phyloP scores from a whole-genome alignment of 1,139 yeast species.

The Yamadazyma membranifaciens region DNA sequence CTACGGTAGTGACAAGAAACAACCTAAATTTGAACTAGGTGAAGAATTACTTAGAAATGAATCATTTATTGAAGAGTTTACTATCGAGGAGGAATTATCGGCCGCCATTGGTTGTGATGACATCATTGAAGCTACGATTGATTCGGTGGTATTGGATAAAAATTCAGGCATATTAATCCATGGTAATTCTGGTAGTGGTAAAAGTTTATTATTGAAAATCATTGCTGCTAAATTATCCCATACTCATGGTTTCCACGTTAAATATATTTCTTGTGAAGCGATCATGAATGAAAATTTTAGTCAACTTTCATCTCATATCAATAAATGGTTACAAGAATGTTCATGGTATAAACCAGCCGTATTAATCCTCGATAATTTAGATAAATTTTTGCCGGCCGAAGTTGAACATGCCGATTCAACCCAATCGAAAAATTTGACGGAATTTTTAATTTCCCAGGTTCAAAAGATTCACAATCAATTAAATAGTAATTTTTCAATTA shows the following conservation, averaged over 20 bases:
- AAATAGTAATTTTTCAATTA: constrained; percentile 48
- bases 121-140: constrained; percentile 39
- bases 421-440: constrained; percentile 59
- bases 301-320: constrained; percentile 44
- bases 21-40: constrained; percentile 48
- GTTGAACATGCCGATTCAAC: constrained; percentile 66
- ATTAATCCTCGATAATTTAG: constrained; percentile 78
- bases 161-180: constrained; percentile 56
- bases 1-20: constrained; percentile 21
- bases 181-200: constrained; percentile 84
- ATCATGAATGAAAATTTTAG: constrained; percentile 54
- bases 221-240: constrained; percentile 35
- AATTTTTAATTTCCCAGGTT: constrained; percentile 38
- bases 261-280: constrained; percentile 52
- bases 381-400: constrained; percentile 70
- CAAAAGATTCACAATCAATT: constrained; percentile 36
- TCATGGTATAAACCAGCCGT: constrained; percentile 82
- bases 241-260: constrained; percentile 40
- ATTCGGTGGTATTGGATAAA: constrained; percentile 44
- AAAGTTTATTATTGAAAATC: constrained; percentile 52
- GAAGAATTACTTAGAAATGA: constrained; percentile 51
- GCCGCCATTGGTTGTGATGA: constrained; percentile 60
- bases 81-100: constrained; percentile 10
- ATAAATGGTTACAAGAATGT: constrained; percentile 56
- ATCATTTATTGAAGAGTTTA: constrained; percentile 39